These are phyloP conservation scores for Opeltia flavorubescens DNA, from an alignment of 495 filamentous ascomycete genomes.

Conservation along the genomic window DNA sequence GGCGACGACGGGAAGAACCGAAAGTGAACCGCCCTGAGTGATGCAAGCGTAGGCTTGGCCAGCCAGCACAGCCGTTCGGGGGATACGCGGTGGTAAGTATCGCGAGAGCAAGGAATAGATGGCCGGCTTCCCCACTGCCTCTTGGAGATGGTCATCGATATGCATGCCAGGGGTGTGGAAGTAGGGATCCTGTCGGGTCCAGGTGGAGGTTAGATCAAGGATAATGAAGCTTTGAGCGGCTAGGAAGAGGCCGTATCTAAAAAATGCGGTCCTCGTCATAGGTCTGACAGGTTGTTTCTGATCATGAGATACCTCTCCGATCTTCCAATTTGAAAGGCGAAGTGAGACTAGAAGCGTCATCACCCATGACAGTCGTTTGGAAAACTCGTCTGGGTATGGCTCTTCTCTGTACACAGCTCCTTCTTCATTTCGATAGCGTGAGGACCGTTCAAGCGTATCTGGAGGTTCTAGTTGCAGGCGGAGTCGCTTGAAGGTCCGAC, in stretches of 20 bases:
- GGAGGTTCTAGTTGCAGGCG: too few relatives aligned
- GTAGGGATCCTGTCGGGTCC: conserved; percentile 10
- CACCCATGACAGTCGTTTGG: conserved; percentile 10
- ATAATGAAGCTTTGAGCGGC: conserved; percentile 2
- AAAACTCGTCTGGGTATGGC: conserved; percentile 6
- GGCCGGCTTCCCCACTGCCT: not conserved
- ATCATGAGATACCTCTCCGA: conserved; percentile 11
- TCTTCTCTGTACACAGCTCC: conserved; percentile 9
- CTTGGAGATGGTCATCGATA: conserved; percentile 2
- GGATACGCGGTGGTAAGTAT: conserved; percentile 11
- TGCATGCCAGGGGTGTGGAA: conserved; percentile 6
- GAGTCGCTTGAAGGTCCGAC: conserved; percentile 1
- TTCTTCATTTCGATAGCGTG: too few relatives aligned
- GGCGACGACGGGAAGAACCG: not conserved
- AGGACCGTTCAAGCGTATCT: too few relatives aligned
- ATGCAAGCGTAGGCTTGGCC: conserved; percentile 10
- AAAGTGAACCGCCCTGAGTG: conserved; percentile 7
- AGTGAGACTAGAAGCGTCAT: conserved; percentile 10
- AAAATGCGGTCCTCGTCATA: not conserved
- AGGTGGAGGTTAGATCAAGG: conserved; percentile 7
- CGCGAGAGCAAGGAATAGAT: not conserved
- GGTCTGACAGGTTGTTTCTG: not conserved
- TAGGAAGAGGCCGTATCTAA: not conserved
- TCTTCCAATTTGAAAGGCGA: conserved; percentile 9
- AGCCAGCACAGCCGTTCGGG: conserved; percentile 8